These are phyloP conservation scores for Fusarium chaquense DNA, from an alignment of 2,329 filamentous ascomycete genomes.

Conservation along the genomic window DNA sequence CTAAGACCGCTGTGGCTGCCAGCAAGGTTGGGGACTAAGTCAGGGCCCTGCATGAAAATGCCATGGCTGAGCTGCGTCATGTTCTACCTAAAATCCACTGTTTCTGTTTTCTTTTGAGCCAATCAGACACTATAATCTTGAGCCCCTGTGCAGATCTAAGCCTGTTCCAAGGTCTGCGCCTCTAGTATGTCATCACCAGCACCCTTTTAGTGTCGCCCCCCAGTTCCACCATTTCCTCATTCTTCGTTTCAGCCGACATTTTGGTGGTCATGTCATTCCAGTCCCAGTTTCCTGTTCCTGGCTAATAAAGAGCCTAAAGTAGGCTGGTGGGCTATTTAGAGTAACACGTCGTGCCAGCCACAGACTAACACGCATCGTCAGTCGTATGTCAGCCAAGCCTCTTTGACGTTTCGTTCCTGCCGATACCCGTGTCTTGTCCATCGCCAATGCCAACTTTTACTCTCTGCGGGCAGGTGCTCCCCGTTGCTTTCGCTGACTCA, in stretches of 20 bases:
- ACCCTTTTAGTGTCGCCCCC: background rate
- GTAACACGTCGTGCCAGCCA: conserved; percentile 18
- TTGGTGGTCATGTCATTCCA: conserved; percentile 29
- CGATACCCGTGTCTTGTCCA: conserved; percentile 1
- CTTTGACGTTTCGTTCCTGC: background rate
- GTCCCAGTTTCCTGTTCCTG: background rate
- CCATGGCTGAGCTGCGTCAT: conserved; percentile 27
- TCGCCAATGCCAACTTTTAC: background rate
- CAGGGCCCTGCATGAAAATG: conserved; percentile 14
- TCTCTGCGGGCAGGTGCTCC: background rate
- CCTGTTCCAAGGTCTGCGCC: conserved; percentile 31
- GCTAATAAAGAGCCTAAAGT: background rate
- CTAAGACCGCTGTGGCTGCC: conserved; percentile 1
- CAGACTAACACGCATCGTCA: conserved; percentile 1
- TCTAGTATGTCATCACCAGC: conserved; percentile 34
- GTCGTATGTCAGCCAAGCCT: conserved; percentile 13
- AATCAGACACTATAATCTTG: background rate
- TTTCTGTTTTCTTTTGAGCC: background rate
- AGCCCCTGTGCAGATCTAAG: conserved; percentile 24
- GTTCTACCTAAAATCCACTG: background rate
- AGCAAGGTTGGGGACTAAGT: background rate
- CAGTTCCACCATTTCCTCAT: background rate
- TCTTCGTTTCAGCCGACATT: conserved; percentile 5
- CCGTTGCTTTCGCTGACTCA: conserved; percentile 1
- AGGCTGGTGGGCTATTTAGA: conserved; percentile 23